Evolutionary conservation across 2,329 filamentous ascomycete genomes (phyloP).

Genomic region (Paecilomyces fulvus): DNA sequence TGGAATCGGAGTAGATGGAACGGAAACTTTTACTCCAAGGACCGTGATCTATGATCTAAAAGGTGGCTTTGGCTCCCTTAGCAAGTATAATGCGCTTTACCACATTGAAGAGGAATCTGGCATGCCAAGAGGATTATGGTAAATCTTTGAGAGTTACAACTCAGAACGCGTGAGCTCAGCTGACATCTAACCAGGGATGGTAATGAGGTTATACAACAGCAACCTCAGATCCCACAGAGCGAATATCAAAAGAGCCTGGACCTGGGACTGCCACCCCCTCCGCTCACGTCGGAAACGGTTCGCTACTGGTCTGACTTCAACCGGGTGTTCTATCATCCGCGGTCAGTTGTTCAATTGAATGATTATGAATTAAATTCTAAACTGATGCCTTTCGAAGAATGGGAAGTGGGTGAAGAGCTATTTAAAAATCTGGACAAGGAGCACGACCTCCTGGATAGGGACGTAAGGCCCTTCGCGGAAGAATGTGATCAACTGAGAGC

Average conservation of each 20-base stretch:
- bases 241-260: slow-evolving; percentile 76
- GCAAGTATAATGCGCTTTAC: slow-evolving; percentile 83
- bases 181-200: slow-evolving; percentile 47
- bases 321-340: slow-evolving; percentile 83
- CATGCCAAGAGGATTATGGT: slow-evolving; percentile 38
- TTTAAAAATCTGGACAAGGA: slow-evolving; percentile 67
- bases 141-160: slow-evolving; percentile 8
- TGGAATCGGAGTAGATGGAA: slow-evolving; percentile 71
- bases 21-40: slow-evolving; percentile 85
- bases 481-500: slow-evolving; percentile 91
- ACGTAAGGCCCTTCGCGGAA: slow-evolving; percentile 78
- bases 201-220: slow-evolving; percentile 58
- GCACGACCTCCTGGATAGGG: slow-evolving; percentile 81
- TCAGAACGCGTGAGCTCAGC: neutral
- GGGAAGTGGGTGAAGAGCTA: slow-evolving; percentile 63
- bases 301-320: slow-evolving; percentile 97
- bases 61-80: slow-evolving; percentile 79
- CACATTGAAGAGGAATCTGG: slow-evolving; percentile 42
- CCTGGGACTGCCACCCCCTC: slow-evolving; percentile 54
- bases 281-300: slow-evolving; percentile 61
- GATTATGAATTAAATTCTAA: slow-evolving; percentile 78
- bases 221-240: slow-evolving; percentile 58
- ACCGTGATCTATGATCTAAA: slow-evolving; percentile 94
- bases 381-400: slow-evolving; percentile 74
- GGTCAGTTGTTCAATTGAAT: slow-evolving; percentile 75